Conservation (phyloP, 331 rosid species). For the Ulmus americana region DNA sequence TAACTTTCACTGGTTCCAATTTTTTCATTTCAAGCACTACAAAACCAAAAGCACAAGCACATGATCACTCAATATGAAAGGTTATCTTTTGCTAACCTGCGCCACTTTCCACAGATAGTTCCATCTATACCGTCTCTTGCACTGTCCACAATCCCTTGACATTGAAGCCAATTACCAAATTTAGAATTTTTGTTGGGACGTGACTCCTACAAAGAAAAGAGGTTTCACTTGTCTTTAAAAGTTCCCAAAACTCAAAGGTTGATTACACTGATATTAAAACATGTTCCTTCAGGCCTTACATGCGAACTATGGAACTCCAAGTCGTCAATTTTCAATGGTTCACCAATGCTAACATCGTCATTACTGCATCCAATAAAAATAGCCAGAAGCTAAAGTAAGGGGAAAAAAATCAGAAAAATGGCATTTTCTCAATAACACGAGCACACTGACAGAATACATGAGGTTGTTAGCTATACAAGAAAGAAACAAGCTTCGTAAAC, state of each 20-base stretch:
- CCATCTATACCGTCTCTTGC: conserved; percentile 31
- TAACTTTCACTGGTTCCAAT: background rate
- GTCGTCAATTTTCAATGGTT: conserved; percentile 45
- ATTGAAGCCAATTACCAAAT: conserved; percentile 81
- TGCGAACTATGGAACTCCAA: conserved; percentile 34
- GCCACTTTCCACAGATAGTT: conserved; percentile 84
- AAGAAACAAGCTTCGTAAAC: background rate
- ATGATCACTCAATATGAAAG: background rate
- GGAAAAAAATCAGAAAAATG: background rate
- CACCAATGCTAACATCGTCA: conserved; percentile 40
- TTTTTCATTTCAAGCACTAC: conserved; percentile 17
- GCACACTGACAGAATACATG: background rate
- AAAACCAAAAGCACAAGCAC: conserved; percentile 8
- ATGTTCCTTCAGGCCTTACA: conserved; percentile 36
- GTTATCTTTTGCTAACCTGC: conserved; percentile 47
- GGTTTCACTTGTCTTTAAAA: conserved; percentile 25
- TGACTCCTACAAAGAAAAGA: conserved; percentile 37
- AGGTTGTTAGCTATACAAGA: background rate
- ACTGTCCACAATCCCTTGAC: conserved; percentile 48
- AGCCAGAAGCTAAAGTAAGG: conserved; percentile 20
- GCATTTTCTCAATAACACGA: background rate
- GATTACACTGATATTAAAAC: conserved; percentile 11
- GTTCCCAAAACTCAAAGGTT: conserved; percentile 4
- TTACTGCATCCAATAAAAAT: conserved; percentile 36
- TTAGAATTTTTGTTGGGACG: conserved; percentile 31